A percentile compares a stretch with the other conserved stretches of the same genome.
Conservation (phyloP, 2,329 filamentous ascomycete species). For the Epichloe amarillans region DNA sequence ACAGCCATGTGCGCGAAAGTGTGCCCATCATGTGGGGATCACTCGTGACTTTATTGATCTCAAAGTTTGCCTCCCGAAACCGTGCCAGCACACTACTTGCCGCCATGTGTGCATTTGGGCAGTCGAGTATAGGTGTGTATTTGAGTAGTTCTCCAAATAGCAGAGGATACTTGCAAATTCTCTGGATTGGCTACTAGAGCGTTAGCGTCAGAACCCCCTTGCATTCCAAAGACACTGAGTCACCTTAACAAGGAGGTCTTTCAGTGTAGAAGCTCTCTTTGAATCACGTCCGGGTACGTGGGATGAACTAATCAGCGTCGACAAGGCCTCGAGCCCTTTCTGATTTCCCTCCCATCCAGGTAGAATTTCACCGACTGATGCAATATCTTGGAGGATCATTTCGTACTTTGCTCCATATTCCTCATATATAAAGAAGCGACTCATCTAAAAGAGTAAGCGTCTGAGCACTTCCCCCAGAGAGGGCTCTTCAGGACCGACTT, state of each 20-base stretch:
- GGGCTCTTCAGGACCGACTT: not conserved
- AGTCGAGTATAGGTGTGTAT: constrained; percentile 72
- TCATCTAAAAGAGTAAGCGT: constrained; percentile 35
- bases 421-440: constrained; percentile 74
- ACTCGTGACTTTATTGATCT: constrained; percentile 75
- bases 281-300: constrained; percentile 47
- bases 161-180: constrained; percentile 81
- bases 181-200: constrained; percentile 63
- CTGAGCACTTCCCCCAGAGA: not conserved
- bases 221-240: not conserved
- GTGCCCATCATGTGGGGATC: constrained; percentile 55
- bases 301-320: constrained; percentile 59
- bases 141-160: constrained; percentile 75
- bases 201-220: not conserved
- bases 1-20: constrained; percentile 69
- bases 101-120: constrained; percentile 68
- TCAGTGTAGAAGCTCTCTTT: constrained; percentile 67
- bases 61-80: constrained; percentile 60
- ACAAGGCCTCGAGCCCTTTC: constrained; percentile 71
- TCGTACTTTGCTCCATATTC: constrained; percentile 88
- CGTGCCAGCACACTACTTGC: constrained; percentile 60
- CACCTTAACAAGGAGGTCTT: constrained; percentile 84
- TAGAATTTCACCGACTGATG: constrained; percentile 52
- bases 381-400: constrained; percentile 66
- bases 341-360: constrained; percentile 71